A percentile compares a stretch with the other conserved stretches of the same genome.
phyloP scores from a whole-genome alignment of 805 yeast species.

The Cyberlindnera xishuangbannaensis region DNA sequence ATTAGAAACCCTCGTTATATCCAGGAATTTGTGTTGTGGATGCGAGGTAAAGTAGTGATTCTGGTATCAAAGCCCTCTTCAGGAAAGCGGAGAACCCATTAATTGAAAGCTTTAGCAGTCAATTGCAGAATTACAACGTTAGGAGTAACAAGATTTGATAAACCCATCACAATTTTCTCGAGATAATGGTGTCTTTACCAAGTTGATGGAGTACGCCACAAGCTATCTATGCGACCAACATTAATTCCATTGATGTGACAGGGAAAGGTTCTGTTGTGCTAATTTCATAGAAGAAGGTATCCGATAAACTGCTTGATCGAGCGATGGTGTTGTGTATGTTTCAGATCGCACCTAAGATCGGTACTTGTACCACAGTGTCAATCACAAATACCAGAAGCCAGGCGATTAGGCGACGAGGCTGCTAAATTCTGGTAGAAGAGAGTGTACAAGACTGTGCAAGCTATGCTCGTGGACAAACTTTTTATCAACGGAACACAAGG shows the following conservation, averaged over 20 bases:
- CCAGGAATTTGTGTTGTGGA: no score
- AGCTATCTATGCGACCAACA: slow-evolving; percentile 88
- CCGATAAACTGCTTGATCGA: slow-evolving; percentile 90
- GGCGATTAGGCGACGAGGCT: slow-evolving; percentile 84
- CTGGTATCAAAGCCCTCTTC: no score
- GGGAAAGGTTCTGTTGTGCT: slow-evolving; percentile 86
- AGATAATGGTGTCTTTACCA: slow-evolving; percentile 98
- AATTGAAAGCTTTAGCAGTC: no score
- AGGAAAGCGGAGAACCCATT: no score
- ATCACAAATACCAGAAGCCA: slow-evolving; percentile 93
- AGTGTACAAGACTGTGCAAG: slow-evolving; percentile 97
- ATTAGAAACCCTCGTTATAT: no score
- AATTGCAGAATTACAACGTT: no score
- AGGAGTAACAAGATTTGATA: slow-evolving; percentile 88
- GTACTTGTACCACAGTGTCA: slow-evolving; percentile 90
- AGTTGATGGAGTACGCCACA: slow-evolving; percentile 97
- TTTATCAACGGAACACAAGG: no score
- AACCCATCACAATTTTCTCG: slow-evolving; percentile 97
- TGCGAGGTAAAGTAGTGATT: no score
- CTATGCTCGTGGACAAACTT: slow-evolving; percentile 86
- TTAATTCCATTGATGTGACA: slow-evolving; percentile 81
- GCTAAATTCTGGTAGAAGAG: slow-evolving; percentile 90
- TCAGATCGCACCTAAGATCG: slow-evolving; percentile 72
- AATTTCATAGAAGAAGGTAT: slow-evolving; percentile 92
- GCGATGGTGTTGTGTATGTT: slow-evolving; percentile 81